Evolutionary conservation across 2,329 filamentous ascomycete genomes (phyloP).

Genomic region (Alternaria solani): DNA sequence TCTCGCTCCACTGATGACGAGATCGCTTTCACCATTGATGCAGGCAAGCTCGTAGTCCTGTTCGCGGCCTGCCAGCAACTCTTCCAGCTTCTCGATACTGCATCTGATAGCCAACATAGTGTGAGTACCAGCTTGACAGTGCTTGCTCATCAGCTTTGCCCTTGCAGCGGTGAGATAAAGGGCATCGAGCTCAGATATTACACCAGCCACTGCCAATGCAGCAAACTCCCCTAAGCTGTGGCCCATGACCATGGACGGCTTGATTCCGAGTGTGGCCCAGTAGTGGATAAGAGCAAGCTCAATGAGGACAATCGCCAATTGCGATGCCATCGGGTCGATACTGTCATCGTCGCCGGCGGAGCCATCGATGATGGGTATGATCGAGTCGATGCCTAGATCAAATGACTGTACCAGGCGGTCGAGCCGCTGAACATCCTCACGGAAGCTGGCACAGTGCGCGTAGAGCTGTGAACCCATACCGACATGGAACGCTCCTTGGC

Average conservation of each 20-base stretch:
- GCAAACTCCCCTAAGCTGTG: slow-evolving; percentile 53
- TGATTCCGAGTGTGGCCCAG: slow-evolving; percentile 25
- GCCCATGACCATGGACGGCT: slow-evolving; percentile 28
- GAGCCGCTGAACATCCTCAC: slow-evolving; percentile 37
- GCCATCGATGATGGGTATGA: slow-evolving; percentile 21
- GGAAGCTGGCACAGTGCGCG: slow-evolving; percentile 33
- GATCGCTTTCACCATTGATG: slow-evolving; percentile 38
- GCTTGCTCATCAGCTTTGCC: slow-evolving; percentile 37
- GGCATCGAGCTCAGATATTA: slow-evolving; percentile 43
- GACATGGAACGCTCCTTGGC: slow-evolving; percentile 44
- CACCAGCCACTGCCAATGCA: slow-evolving; percentile 48
- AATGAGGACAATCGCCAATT: slow-evolving; percentile 52
- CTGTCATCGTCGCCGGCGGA: slow-evolving; percentile 6
- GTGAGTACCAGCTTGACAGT: neutral
- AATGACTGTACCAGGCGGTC: slow-evolving; percentile 31
- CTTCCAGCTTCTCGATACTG: neutral
- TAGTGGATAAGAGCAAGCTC: slow-evolving; percentile 47
- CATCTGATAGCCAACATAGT: slow-evolving; percentile 20
- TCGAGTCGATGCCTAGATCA: slow-evolving; percentile 40
- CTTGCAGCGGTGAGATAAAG: slow-evolving; percentile 48
- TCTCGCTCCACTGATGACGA: slow-evolving; percentile 38
- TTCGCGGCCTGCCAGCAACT: neutral
- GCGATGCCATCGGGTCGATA: slow-evolving; percentile 27
- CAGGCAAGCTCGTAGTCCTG: slow-evolving; percentile 35
- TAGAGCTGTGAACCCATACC: slow-evolving; percentile 21